Evolutionary conservation across 2,329 filamentous ascomycete species (phyloP).

Genomic region (Neofusicoccum ribis): DNA sequence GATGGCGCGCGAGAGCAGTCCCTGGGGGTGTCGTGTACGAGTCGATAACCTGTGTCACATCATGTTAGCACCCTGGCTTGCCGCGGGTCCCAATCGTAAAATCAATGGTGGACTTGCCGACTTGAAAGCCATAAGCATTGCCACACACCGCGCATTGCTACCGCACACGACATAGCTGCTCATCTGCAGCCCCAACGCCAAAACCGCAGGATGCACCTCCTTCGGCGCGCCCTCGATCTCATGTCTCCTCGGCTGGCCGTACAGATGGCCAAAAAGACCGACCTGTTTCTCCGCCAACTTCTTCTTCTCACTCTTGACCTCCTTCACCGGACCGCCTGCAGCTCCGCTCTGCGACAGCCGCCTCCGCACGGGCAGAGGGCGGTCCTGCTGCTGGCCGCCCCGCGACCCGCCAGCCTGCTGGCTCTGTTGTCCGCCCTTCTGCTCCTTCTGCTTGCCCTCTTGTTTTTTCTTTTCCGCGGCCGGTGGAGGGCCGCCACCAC

Average conservation of each 20-base stretch:
- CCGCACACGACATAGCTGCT: constrained; percentile 85
- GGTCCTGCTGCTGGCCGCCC: constrained; percentile 29
- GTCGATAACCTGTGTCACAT: constrained; percentile 69
- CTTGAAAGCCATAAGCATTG: constrained; percentile 87
- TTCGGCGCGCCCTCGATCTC: constrained; percentile 62
- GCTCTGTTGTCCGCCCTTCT: constrained; percentile 29
- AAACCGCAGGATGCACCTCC: constrained; percentile 80
- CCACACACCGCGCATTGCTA: constrained; percentile 82
- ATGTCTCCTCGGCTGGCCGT: constrained; percentile 70
- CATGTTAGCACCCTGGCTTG: constrained; percentile 12
- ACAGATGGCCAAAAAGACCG: constrained; percentile 80
- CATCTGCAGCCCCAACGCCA: constrained; percentile 87
- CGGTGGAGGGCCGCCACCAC: constrained; percentile 31
- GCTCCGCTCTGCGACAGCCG: constrained; percentile 33
- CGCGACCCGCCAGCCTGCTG: constrained; percentile 35
- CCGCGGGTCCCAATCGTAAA: too few species aligned
- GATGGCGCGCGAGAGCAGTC: constrained; percentile 83
- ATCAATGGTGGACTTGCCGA: constrained; percentile 55
- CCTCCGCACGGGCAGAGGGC: constrained; percentile 31
- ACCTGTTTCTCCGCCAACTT: constrained; percentile 56
- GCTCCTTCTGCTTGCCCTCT: constrained; percentile 42
- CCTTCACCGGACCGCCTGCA: constrained; percentile 28
- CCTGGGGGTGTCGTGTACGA: constrained; percentile 87
- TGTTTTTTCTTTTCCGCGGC: constrained; percentile 37
- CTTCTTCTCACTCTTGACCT: constrained; percentile 36